These are phyloP conservation scores for Solanum boliviense DNA, from an alignment of 257 asterid species.

Conservation along the genomic window DNA sequence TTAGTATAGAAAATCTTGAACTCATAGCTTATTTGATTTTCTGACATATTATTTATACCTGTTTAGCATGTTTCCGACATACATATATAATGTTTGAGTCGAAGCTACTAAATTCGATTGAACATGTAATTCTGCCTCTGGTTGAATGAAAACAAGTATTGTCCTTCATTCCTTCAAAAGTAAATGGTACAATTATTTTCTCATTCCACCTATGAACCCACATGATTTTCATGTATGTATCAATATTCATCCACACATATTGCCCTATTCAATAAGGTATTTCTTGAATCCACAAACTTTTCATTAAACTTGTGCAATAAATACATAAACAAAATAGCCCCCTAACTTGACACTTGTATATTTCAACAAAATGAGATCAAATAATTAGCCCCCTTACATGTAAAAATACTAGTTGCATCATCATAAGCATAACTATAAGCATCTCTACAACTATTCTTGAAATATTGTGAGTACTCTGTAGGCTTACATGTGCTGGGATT, in stretches of 20 bases:
- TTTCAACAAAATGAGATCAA: slow-evolving; percentile 21
- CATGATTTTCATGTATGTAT: not conserved
- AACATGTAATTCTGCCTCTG: not conserved
- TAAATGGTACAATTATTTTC: not conserved
- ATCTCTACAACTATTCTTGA: slow-evolving; percentile 48
- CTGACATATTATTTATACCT: not conserved
- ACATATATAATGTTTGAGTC: not conserved
- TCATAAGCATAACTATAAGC: slow-evolving; percentile 64
- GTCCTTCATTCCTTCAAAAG: not conserved
- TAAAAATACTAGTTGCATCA: slow-evolving; percentile 46
- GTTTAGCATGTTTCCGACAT: not conserved
- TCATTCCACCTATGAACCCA: not conserved
- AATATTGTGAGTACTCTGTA: slow-evolving; percentile 29
- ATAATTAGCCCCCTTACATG: slow-evolving; percentile 46
- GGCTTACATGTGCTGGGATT: slow-evolving; percentile 44
- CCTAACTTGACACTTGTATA: not conserved
- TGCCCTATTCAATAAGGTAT: not conserved
- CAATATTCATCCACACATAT: not conserved
- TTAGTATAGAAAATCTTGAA: not conserved
- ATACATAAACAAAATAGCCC: not conserved
- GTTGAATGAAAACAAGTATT: not conserved
- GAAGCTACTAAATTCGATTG: not conserved
- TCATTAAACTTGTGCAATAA: not conserved
- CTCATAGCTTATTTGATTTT: not conserved
- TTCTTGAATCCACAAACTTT: not conserved